Conservation (phyloP, 2,329 filamentous ascomycete genomes). For the Incumbomyces delicatus region DNA sequence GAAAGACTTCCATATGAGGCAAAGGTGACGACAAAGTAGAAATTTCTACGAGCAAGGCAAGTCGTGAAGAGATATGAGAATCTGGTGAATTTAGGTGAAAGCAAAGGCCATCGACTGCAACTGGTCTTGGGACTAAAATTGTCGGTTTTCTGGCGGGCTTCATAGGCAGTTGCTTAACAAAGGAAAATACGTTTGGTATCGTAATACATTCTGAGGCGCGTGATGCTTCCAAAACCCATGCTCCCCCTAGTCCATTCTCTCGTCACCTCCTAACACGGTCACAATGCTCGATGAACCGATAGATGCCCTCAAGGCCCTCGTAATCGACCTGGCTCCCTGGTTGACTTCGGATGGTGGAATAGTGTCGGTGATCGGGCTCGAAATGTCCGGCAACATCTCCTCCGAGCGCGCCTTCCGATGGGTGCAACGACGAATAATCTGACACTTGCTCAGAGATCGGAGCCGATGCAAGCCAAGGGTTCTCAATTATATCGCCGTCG, state of each 20-base stretch:
- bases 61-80: no score
- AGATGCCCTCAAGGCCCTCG: slow-evolving; percentile 56
- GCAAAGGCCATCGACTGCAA: no score
- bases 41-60: no score
- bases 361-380: slow-evolving; percentile 14
- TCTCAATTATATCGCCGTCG: slow-evolving; percentile 33
- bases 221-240: neutral
- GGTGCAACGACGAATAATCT: slow-evolving; percentile 49
- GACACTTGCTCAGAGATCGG: slow-evolving; percentile 27
- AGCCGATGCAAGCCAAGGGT: slow-evolving; percentile 43
- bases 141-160: no score
- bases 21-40: no score
- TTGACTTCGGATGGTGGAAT: slow-evolving; percentile 14
- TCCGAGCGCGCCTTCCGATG: slow-evolving; percentile 29
- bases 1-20: no score
- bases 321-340: slow-evolving; percentile 43
- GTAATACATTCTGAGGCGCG: slow-evolving; percentile 7
- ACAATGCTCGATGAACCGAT: slow-evolving; percentile 55
- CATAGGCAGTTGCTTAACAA: no score
- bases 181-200: neutral
- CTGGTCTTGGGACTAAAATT: no score
- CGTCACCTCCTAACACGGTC: slow-evolving; percentile 38
- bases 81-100: no score
- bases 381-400: slow-evolving; percentile 22
- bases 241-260: neutral